Conservation (phyloP, 192 early-diverging fungal genomes). For the Coemansia sp. region DNA sequence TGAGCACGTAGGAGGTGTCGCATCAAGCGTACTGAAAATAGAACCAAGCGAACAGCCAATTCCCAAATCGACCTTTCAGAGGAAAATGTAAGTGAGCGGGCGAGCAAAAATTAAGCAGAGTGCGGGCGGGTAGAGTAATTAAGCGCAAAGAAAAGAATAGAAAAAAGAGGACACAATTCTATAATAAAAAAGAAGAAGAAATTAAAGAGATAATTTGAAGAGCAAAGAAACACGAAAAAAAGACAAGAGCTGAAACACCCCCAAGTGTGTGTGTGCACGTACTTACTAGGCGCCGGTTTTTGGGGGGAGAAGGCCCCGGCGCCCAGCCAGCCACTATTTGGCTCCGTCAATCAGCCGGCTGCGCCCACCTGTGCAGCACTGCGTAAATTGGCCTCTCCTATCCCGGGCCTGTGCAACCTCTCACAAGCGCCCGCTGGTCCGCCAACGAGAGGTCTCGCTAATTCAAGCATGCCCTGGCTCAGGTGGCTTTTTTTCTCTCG, state of each 20-base stretch:
- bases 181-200: neutral
- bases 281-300: neutral
- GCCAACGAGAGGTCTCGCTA: neutral
- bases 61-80: neutral
- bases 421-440: conserved; percentile 3
- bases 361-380: conserved; percentile 6
- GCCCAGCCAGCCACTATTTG: conserved; percentile 10
- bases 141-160: neutral
- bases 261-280: neutral
- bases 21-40: neutral
- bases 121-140: neutral
- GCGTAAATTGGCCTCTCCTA: conserved; percentile 1
- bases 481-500: neutral
- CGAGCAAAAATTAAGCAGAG: conserved; percentile 6
- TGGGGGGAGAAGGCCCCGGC: neutral
- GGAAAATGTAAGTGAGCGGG: neutral
- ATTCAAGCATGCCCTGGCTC: conserved; percentile 1
- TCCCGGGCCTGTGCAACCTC: conserved; percentile 7
- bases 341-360: conserved; percentile 7
- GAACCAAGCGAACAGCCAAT: neutral
- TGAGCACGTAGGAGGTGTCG: neutral
- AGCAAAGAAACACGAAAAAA: neutral
- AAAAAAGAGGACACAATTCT: conserved; percentile 4
- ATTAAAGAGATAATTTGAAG: conserved; percentile 4
- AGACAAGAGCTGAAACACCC: conserved; percentile 10